phyloP scores from a whole-genome alignment of 2,329 filamentous ascomycete genomes.

The Ilyonectria destructans region DNA sequence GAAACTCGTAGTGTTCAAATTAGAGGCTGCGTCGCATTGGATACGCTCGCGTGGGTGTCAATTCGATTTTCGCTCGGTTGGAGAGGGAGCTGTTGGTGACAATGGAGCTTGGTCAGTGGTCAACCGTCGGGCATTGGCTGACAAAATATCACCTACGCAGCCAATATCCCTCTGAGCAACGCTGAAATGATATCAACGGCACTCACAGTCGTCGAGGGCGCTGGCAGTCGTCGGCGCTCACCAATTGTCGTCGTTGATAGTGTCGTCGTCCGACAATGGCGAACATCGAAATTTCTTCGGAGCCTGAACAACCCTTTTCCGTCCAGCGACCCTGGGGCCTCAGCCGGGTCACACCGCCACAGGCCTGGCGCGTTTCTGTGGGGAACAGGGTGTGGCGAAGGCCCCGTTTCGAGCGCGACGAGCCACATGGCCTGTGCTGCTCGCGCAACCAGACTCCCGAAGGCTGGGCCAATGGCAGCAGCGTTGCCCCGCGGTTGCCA shows the following conservation, averaged over 20 bases:
- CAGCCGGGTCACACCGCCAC: conserved; percentile 43
- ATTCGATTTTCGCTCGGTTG: conserved; percentile 38
- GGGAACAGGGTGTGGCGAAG: conserved; percentile 24
- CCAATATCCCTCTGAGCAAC: conserved; percentile 28
- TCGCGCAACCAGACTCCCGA: conserved; percentile 39
- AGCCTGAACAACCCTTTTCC: conserved; percentile 48
- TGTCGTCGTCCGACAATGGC: conserved; percentile 32
- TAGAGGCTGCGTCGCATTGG: conserved; percentile 38
- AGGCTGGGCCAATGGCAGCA: conserved; percentile 60
- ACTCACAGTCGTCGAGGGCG: conserved; percentile 35
- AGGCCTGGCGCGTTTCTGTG: conserved; percentile 36
- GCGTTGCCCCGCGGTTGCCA: conserved; percentile 73
- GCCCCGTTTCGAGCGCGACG: conserved; percentile 41
- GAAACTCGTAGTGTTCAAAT: conserved; percentile 5
- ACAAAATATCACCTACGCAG: conserved; percentile 23
- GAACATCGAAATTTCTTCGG: conserved; percentile 50
- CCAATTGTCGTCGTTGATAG: conserved; percentile 36
- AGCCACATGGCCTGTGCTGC: conserved; percentile 50
- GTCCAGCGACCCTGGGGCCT: conserved; percentile 6
- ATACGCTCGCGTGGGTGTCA: conserved; percentile 22
- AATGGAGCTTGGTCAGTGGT: conserved; percentile 28
- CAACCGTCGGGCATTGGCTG: conserved; percentile 29
- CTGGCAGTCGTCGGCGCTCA: conserved; percentile 37
- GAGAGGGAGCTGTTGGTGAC: conserved; percentile 33
- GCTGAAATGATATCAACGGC: conserved; percentile 25